Base-by-base conservation (phyloP, 2,329 filamentous ascomycete genomes). In the Diaporthe helianthi region DNA sequence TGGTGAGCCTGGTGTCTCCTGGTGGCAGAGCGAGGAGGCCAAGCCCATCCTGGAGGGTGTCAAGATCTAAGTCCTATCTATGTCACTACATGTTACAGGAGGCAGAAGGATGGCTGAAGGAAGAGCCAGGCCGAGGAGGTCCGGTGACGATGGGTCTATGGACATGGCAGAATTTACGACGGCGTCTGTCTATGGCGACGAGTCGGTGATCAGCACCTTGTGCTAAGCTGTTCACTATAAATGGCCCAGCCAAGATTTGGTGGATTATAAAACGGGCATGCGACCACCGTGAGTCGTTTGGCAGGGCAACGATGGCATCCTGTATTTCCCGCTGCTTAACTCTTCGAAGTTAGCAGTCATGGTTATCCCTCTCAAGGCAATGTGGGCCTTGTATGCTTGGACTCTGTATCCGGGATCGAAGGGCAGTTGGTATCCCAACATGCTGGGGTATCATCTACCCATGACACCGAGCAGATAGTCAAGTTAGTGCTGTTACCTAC, bases 1-100 rank as follows among this genome's bases (percentile, higher is more conserved):
- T 1, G 93, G 93, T 9, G 87, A 90, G 76, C 85, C 90, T 71
- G 91, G 90, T 4, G 90, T 92, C 74, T 92, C 93, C 76, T 97
- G 93, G 93, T 97, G 94, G 94, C 90, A 83, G 81, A 91, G 86
- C 58, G 91, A 93, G 46, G 92, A 93, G 80, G 93, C 93, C n/a
- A 91, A 83, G 81, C 81, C 84, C 0, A 94, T 96, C 73, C 79
- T 94, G 44, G 89, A 93, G 69, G 86, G 86, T 0, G 82, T 81
- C 65, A 87, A 87, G 79, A 84, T 87, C 63, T 87, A 80, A 51
- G 29, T 29, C 51, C n/a, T 26, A 41, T 10, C 15, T 26, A n/a
- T 3, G 13, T 33, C 52, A 36, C 38, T 47, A 4, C 5, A 26
- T 24, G 13, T 17, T 10, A 1, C 26, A 4, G 49, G 19, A n/a